Conservation (phyloP, 345 rosid species). For the Lepidium sativum region DNA sequence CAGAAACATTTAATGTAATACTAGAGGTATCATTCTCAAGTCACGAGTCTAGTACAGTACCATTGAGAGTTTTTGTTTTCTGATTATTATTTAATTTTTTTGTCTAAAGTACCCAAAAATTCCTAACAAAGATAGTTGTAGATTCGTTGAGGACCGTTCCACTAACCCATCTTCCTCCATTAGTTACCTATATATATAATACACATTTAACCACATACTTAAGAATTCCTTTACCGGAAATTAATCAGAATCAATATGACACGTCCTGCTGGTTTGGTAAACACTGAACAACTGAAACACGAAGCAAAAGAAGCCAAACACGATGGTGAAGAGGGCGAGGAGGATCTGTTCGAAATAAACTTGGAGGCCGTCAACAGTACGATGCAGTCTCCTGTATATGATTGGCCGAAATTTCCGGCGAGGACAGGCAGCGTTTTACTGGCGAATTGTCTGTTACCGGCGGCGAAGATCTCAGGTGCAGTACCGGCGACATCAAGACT, state of each 20-base stretch:
- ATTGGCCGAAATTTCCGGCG: conserved; percentile 5
- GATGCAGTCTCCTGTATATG: neutral
- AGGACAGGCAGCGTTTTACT: conserved; percentile 26
- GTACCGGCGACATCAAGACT: conserved; percentile 12
- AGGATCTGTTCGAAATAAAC: conserved; percentile 26
- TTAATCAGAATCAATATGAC: conserved; percentile 14
- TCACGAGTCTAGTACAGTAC: neutral
- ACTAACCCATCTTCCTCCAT: conserved; percentile 22
- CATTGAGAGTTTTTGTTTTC: neutral
- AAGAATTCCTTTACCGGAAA: neutral
- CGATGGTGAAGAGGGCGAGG: conserved; percentile 6
- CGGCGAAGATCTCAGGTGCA: conserved; percentile 19
- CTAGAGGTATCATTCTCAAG: neutral
- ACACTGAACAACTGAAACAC: conserved; percentile 2
- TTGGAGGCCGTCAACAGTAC: neutral
- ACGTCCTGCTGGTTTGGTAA: conserved; percentile 5
- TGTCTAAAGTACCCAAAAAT: neutral
- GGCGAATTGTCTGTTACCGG: conserved; percentile 24
- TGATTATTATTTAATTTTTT: too few relatives aligned
- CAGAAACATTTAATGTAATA: neutral
- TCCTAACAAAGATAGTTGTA: conserved; percentile 25
- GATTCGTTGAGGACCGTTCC: conserved; percentile 26
- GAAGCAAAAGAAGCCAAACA: neutral
- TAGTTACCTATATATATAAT: neutral
- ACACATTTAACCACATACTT: neutral